Evolutionary conservation across 305 asterid species (phyloP).

Genomic region (Fraxinus greggii): DNA sequence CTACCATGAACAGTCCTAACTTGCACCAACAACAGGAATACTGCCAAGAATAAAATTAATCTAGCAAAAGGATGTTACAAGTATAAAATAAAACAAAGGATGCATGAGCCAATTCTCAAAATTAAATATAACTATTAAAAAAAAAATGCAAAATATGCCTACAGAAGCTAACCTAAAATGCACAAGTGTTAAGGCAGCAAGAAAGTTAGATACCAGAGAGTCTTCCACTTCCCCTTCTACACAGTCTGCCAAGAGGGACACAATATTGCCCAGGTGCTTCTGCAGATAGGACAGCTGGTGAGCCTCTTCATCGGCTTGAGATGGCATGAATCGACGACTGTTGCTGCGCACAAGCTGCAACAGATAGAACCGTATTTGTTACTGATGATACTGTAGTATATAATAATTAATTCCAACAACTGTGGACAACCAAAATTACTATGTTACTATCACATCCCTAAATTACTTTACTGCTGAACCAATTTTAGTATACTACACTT

Average conservation of each 20-base stretch:
- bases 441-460: neutral
- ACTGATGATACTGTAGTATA: conserved; percentile 3
- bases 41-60: neutral
- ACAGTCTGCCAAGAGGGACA: conserved; percentile 81
- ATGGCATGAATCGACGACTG: conserved; percentile 88
- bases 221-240: conserved; percentile 78
- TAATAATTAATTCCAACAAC: neutral
- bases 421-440: conserved; percentile 1
- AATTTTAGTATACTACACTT: neutral
- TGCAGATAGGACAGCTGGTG: conserved; percentile 96
- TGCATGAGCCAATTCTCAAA: conserved; percentile 4
- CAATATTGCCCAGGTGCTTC: conserved; percentile 79
- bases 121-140: neutral
- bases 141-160: conserved; percentile 10
- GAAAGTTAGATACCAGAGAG: conserved; percentile 55
- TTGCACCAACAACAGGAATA: neutral
- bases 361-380: conserved; percentile 10
- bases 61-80: neutral
- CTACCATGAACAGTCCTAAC: neutral
- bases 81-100: neutral
- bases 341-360: conserved; percentile 96
- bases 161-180: neutral
- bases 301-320: conserved; percentile 95
- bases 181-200: neutral
- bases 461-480: neutral